These are phyloP conservation scores for Candida xiaguanensis DNA, from an alignment of 805 yeast species.

Conservation along the genomic window DNA sequence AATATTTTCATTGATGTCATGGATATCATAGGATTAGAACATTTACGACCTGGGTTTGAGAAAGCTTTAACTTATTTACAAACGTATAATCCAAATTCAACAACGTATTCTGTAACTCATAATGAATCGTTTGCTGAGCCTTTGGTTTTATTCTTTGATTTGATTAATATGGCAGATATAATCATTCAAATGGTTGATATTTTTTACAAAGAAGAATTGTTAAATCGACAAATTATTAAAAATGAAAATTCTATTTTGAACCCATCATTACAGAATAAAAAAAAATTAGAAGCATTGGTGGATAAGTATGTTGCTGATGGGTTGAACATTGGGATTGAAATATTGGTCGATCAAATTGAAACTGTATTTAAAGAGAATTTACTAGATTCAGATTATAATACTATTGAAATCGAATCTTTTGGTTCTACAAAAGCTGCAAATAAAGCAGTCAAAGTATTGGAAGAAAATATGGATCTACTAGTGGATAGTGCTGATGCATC, in stretches of 20 bases:
- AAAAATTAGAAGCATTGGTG: slow-evolving; percentile 71
- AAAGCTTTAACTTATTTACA: slow-evolving; percentile 70
- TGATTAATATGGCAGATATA: slow-evolving; percentile 89
- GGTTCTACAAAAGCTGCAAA: slow-evolving; percentile 61
- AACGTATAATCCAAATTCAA: slow-evolving; percentile 60
- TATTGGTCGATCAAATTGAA: slow-evolving; percentile 77
- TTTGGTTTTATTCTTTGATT: slow-evolving; percentile 77
- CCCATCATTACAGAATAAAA: slow-evolving; percentile 73
- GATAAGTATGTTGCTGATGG: slow-evolving; percentile 94
- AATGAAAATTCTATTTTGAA: slow-evolving; percentile 74
- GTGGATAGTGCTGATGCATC: slow-evolving; percentile 83
- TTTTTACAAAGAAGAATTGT: slow-evolving; percentile 82
- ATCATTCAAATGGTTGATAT: slow-evolving; percentile 90
- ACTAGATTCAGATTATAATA: slow-evolving; percentile 48
- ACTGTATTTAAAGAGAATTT: slow-evolving; percentile 53
- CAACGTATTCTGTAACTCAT: slow-evolving; percentile 24
- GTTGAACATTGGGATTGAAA: slow-evolving; percentile 85
- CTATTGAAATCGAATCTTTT: slow-evolving; percentile 14
- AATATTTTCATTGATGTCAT: slow-evolving; percentile 68
- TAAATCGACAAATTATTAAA: slow-evolving; percentile 54
- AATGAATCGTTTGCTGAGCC: slow-evolving; percentile 64
- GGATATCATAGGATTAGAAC: slow-evolving; percentile 61
- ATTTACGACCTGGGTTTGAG: slow-evolving; percentile 79
- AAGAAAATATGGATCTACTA: slow-evolving; percentile 67
- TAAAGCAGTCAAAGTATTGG: slow-evolving; percentile 58